phyloP scores from a whole-genome alignment of 2,329 filamentous ascomycete species.

The Hyphodiscus sp. region DNA sequence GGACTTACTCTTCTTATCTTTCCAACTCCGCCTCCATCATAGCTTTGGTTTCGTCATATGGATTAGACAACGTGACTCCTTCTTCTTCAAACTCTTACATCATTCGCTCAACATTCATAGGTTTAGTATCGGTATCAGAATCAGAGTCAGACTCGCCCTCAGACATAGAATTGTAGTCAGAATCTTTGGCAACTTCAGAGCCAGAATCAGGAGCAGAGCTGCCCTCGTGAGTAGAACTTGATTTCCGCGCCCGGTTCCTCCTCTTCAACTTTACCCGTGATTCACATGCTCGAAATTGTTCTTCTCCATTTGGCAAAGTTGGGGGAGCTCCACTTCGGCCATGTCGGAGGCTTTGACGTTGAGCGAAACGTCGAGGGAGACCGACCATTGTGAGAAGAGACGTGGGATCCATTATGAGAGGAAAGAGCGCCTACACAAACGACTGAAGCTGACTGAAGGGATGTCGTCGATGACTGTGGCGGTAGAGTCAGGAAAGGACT shows the following conservation, averaged over 20 bases:
- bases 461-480: too few relatives aligned
- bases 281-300: conserved; percentile 1
- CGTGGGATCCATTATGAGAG: too few relatives aligned
- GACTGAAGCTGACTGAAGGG: too few relatives aligned
- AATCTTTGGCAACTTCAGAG: conserved; percentile 8
- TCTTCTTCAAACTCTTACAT: too few relatives aligned
- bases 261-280: conserved; percentile 1
- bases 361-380: conserved; percentile 1
- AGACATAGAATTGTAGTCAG: conserved; percentile 13
- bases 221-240: neutral
- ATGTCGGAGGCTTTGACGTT: conserved; percentile 4
- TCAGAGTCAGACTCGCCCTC: conserved; percentile 6
- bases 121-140: conserved; percentile 15
- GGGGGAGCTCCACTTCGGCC: neutral
- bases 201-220: conserved; percentile 2
- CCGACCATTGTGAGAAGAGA: neutral
- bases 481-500: too few relatives aligned
- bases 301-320: neutral
- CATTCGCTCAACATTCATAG: too few relatives aligned
- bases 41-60: conserved; percentile 11
- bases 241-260: too few relatives aligned
- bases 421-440: too few relatives aligned
- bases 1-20: conserved; percentile 17
- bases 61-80: conserved; percentile 19
- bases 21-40: conserved; percentile 16